Percentiles rank a stretch among this genome's conserved stretches.
Conservation (phyloP, 345 rosid species). For the Mangifera indica region DNA sequence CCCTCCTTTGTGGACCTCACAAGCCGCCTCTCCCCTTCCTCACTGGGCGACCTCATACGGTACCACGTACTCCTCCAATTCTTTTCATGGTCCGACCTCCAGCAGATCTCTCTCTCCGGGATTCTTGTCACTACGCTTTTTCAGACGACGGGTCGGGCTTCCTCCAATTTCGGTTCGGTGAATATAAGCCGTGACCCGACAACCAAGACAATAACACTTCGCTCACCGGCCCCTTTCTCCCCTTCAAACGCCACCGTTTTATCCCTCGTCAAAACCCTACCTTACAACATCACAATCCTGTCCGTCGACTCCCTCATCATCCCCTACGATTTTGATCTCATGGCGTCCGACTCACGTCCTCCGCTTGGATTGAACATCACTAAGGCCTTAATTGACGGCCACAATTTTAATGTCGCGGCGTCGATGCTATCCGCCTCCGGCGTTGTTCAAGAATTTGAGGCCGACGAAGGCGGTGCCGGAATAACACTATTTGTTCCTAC, state of each 20-base stretch:
- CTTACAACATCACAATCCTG: conserved; percentile 67
- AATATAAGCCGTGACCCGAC: conserved; percentile 62
- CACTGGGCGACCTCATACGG: conserved; percentile 82
- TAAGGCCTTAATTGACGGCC: conserved; percentile 69
- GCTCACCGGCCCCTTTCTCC: conserved; percentile 48
- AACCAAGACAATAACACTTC: conserved; percentile 46
- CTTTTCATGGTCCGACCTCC: conserved; percentile 69
- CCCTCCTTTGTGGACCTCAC: conserved; percentile 50
- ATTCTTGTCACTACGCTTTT: conserved; percentile 62
- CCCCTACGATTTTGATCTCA: conserved; percentile 66
- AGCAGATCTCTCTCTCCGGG: conserved; percentile 54
- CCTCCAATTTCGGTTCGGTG: conserved; percentile 64
- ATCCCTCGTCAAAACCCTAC: conserved; percentile 47
- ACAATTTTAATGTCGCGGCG: conserved; percentile 78
- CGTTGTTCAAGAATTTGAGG: conserved; percentile 66
- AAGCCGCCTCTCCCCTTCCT: conserved; percentile 61
- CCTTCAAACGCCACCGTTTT: conserved; percentile 61
- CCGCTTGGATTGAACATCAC: conserved; percentile 70
- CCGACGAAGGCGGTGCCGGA: conserved; percentile 84
- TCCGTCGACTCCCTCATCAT: conserved; percentile 60
- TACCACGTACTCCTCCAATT: conserved; percentile 79
- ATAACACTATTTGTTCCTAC: conserved; percentile 89
- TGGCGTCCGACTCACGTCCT: conserved; percentile 67
- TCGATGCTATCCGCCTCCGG: conserved; percentile 83
- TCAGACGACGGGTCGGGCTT: conserved; percentile 74